phyloP scores from a whole-genome alignment of 768 basidiomycete genomes.

The Trametes sanguinea region DNA sequence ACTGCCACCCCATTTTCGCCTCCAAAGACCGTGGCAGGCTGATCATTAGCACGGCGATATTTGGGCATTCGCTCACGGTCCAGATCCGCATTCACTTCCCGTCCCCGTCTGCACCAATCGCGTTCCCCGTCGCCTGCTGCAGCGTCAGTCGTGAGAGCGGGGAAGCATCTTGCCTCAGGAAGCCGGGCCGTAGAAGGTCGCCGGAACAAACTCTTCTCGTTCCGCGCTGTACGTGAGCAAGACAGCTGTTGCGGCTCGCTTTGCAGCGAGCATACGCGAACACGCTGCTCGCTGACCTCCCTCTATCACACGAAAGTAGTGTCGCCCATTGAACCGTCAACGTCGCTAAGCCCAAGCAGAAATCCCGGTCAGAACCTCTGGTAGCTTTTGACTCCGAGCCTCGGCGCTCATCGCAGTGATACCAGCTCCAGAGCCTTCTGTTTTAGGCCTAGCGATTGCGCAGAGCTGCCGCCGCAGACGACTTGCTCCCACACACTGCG shows the following conservation, averaged over 20 bases:
- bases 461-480: no score
- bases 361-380: not conserved
- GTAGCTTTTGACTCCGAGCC: slow-evolving; percentile 2
- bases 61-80: not conserved
- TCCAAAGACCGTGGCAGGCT: slow-evolving; percentile 2
- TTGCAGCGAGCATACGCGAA: not conserved
- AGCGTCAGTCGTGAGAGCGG: slow-evolving; percentile 8
- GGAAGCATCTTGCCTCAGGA: not conserved
- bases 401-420: not conserved
- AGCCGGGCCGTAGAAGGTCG: slow-evolving; percentile 11
- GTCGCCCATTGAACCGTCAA: not conserved
- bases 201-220: slow-evolving; percentile 9
- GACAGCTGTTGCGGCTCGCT: not conserved
- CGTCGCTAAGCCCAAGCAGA: not conserved
- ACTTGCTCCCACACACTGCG: no score
- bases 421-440: not conserved
- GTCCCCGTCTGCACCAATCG: slow-evolving; percentile 4
- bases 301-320: not conserved
- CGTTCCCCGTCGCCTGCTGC: not conserved
- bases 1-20: slow-evolving; percentile 9
- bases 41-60: slow-evolving; percentile 3
- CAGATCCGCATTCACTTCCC: slow-evolving; percentile 2
- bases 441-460: not conserved
- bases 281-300: slow-evolving; percentile 1
- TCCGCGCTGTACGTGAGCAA: slow-evolving; percentile 8